These are phyloP conservation scores for Kodamaea sp. DNA, from an alignment of 1,139 yeast species.

Conservation along the genomic window DNA sequence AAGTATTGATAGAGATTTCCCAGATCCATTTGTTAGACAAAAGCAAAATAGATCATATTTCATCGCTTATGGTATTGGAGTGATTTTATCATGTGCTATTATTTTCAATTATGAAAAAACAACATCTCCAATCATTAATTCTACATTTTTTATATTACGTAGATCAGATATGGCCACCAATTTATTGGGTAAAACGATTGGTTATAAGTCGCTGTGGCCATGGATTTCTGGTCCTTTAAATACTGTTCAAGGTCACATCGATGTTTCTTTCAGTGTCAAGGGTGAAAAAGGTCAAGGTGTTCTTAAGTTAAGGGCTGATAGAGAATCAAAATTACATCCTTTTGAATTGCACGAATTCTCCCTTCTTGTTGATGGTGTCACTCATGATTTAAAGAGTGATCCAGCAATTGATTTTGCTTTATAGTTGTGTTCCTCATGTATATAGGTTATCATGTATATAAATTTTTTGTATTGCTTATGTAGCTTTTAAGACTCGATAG, in stretches of 20 bases:
- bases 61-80: conserved; percentile 57
- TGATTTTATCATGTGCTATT: conserved; percentile 61
- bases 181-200: conserved; percentile 69
- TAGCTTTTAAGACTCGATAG: no score
- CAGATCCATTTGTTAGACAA: conserved; percentile 66
- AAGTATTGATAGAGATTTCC: conserved; percentile 62
- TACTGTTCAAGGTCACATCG: conserved; percentile 76
- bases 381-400: conserved; percentile 51
- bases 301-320: conserved; percentile 55
- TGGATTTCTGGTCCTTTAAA: conserved; percentile 88
- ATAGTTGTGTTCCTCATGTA: neutral
- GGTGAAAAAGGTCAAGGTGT: conserved; percentile 58
- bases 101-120: conserved; percentile 92
- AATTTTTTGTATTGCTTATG: no score
- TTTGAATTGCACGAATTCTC: conserved; percentile 61
- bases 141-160: conserved; percentile 83
- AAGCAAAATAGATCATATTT: conserved; percentile 53
- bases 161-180: conserved; percentile 68
- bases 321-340: conserved; percentile 53
- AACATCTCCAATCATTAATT: conserved; percentile 79
- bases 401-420: conserved; percentile 37
- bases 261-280: conserved; percentile 63
- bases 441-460: neutral
- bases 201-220: conserved; percentile 68
- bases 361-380: conserved; percentile 35